Evolutionary conservation across 805 yeast species (phyloP), one percentile per base, ranked within the genome.

Genomic region (Ogataea ganodermae): DNA sequence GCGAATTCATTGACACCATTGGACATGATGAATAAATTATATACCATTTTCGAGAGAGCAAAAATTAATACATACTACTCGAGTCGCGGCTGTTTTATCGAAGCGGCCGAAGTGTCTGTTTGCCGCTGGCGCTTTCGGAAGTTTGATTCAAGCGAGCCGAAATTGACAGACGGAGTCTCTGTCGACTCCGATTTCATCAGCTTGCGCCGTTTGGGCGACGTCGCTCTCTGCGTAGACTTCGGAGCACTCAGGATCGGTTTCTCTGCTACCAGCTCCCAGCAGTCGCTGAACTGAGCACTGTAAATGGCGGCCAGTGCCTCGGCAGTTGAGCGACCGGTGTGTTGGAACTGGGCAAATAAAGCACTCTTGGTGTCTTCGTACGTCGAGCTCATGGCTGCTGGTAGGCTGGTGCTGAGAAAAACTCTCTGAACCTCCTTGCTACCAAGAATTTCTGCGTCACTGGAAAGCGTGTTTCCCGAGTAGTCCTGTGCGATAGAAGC

Each of bases 401-500:
- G 14, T 16, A 58, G 49, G 4, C 58, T 51, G n/a, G 49, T 49
- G 9, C 41, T 41, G 8, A 59, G 48, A 40, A 59, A 57, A 5
- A 55, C 16, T 8, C 45, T 45, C n/a, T 48, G 51, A 1, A 57
- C 55, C 33, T 49, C 49, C 7, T 46, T 43, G 43, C 56, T 55
- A n/a, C 51, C 27, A 17, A 54, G 43, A 22, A 59, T 57, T 14
- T 55, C 54, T 9, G 44, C 44, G 28, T 59, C 62, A 4, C 46
- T 49, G 10, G 47, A 27, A 16, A 51, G 41, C 23, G 51, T 44
- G 42, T 51, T 49, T 9, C 56, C 51, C 16, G 55, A 42, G 17
- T 52, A 53, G 33, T 55, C 60, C 35, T 58, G 59, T 4, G 57
- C 55, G 24, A 55, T 53, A 3, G 52, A 48, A 2, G 59, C 51